phyloP scores from a whole-genome alignment of 1,284 basidiomycete species.

The Microbotryomycetes sp. region DNA sequence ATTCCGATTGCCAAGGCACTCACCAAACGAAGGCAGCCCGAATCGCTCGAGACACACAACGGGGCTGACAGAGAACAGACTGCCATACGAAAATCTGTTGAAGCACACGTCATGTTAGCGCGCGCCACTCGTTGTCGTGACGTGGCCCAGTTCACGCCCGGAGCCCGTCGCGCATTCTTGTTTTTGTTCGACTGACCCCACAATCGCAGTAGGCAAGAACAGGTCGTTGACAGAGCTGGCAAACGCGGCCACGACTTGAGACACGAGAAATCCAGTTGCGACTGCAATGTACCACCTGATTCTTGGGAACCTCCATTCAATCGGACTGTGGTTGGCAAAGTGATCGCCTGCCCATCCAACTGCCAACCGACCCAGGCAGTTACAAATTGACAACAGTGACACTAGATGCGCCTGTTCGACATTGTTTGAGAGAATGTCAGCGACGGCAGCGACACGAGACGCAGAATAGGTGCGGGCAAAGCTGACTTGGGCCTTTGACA shows the following conservation, averaged over 20 bases:
- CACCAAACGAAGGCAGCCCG: constrained; percentile 7
- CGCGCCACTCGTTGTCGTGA: background rate
- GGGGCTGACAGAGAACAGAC: constrained; percentile 13
- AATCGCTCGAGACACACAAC: constrained; percentile 28
- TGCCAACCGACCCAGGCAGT: constrained; percentile 27
- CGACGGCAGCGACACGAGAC: background rate
- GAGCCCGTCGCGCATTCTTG: no score
- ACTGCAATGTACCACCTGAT: background rate
- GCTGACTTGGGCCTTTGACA: background rate
- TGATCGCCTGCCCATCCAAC: constrained; percentile 21
- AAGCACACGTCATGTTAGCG: background rate
- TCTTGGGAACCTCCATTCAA: background rate
- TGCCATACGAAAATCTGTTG: constrained; percentile 21
- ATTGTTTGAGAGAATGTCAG: no score
- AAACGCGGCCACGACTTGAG: background rate
- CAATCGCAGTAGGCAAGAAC: background rate
- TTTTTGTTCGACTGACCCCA: no score
- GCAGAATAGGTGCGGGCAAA: background rate
- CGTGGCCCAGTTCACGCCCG: background rate
- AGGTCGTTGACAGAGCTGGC: background rate
- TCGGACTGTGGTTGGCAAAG: background rate
- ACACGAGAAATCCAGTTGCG: background rate
- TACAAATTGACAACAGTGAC: constrained; percentile 32
- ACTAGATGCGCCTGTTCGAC: constrained; percentile 28
- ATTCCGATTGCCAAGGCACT: background rate